phyloP scores from a whole-genome alignment of 768 basidiomycete genomes.

The Leccinum longicurvipes region DNA sequence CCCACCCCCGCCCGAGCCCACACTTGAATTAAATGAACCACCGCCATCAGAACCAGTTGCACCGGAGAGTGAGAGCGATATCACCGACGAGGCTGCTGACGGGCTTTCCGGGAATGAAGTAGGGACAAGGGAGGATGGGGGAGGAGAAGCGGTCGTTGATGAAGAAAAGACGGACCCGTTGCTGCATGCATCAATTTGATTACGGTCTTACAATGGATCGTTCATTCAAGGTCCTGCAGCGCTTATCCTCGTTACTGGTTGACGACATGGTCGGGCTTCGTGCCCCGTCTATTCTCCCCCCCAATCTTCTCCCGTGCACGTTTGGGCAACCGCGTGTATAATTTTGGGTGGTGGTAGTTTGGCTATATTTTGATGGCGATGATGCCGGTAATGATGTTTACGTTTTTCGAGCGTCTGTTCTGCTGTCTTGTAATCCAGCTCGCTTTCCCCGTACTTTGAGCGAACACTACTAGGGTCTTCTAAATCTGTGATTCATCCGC shows the following conservation, averaged over 20 bases:
- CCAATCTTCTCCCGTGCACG: not conserved
- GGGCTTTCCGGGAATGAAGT: slow-evolving; percentile 20
- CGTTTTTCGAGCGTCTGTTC: not conserved
- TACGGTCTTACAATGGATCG: not conserved
- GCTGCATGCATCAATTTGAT: not conserved
- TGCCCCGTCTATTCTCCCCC: slow-evolving; percentile 21
- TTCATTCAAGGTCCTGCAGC: not conserved
- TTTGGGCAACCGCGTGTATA: not conserved
- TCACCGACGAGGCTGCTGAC: slow-evolving; percentile 29
- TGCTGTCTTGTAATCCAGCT: not conserved
- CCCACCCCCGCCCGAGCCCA: slow-evolving; percentile 1
- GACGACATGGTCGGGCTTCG: slow-evolving; percentile 12
- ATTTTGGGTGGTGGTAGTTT: not conserved
- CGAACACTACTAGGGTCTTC: not conserved
- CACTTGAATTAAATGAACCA: slow-evolving; percentile 29
- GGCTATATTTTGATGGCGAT: not conserved
- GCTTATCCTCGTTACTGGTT: slow-evolving; percentile 9
- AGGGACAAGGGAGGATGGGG: slow-evolving; percentile 6
- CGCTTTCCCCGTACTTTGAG: not conserved
- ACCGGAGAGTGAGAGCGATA: slow-evolving; percentile 34
- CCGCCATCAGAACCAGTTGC: slow-evolving; percentile 32
- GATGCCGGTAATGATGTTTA: not conserved
- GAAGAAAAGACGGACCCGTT: slow-evolving; percentile 19
- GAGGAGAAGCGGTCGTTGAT: slow-evolving; percentile 13
- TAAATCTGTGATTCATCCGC: not conserved